Base-by-base conservation (phyloP, 2,329 filamentous ascomycete genomes). In the Mollisia scopiformis region DNA sequence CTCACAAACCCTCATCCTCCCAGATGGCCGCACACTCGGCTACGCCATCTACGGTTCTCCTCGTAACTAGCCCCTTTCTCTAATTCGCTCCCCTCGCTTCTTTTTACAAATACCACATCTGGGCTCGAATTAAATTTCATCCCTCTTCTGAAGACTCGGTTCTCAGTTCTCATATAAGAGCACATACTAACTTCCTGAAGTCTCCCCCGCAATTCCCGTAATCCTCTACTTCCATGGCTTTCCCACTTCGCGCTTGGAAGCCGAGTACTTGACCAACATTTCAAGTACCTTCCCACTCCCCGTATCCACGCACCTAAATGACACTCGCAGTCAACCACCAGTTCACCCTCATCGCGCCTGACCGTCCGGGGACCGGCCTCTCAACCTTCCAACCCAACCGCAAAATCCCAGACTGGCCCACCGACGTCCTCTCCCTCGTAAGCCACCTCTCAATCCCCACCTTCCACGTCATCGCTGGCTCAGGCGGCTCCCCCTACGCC, bases 401-500 rank as follows among this genome's bases (percentile, higher is more conserved):
- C 13, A 13, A 23, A 49, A 63, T 66, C 31, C 30, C 59, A 11
- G 76, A 80, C 66, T 79, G 75, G 73, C 76, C 80, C 1, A 57
- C 71, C 16, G 80, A 83, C 57, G 68, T 82, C 5, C 64, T 75
- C 11, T 71, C 70, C 0, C 73, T 83, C 8, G 73, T 75, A 3
- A 64, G 75, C 1, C 74, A 79, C 58, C 73, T 83, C 11, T 68
- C 74, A 2, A 63, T 82, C 16, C 59, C 70, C 5, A 63, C 71
- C 6, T 83, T 79, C 67, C 73, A 75, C 19, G 70, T 83, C 21
- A 62, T 82, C 7, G 79, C 79, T 2, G 69, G 74, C 6, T 80
- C 77, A 0, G 80, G 79, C 3, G 81, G 81, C 13, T 75, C 77
- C 0, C 78, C 80, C 0, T 82, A 80, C 66, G 75, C 76, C 3